Evolutionary conservation across 768 basidiomycete genomes (phyloP).

Genomic region (Tephrocybe sp.): DNA sequence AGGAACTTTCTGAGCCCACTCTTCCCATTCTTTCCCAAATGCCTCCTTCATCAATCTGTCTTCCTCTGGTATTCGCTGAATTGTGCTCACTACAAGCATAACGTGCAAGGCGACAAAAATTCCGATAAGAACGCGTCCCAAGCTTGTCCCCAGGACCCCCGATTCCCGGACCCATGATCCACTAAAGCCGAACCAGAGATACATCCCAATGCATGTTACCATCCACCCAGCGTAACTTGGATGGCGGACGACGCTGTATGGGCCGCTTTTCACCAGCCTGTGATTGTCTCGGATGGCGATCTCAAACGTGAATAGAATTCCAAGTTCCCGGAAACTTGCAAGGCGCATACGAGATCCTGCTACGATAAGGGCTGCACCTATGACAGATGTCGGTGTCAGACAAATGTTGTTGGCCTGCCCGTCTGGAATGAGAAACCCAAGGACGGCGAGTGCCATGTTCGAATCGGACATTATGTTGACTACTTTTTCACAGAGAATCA

Average conservation of each 20-base stretch:
- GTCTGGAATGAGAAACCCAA: background rate
- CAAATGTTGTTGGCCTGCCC: background rate
- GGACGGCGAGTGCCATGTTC: background rate
- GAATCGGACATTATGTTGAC: background rate
- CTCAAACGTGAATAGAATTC: slow-evolving; percentile 34
- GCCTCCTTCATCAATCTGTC: too few relatives aligned
- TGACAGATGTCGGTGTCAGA: slow-evolving; percentile 25
- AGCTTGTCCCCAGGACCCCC: background rate
- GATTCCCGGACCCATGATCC: slow-evolving; percentile 3
- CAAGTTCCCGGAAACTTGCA: slow-evolving; percentile 33
- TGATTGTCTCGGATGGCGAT: background rate
- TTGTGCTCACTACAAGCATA: too few relatives aligned
- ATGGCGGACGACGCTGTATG: slow-evolving; percentile 1
- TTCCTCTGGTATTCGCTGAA: too few relatives aligned
- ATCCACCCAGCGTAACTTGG: background rate
- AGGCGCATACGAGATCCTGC: slow-evolving; percentile 32
- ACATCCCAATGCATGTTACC: background rate
- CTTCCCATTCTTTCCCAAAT: too few relatives aligned
- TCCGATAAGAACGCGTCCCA: too few relatives aligned
- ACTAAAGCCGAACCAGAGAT: background rate
- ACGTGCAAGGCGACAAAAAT: too few relatives aligned
- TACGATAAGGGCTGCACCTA: slow-evolving; percentile 25
- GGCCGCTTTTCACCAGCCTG: background rate
- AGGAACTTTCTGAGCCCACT: too few relatives aligned
- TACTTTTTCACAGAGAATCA: background rate